Evolutionary conservation across 2,329 filamentous ascomycete genomes (phyloP), one percentile per base, ranked within the genome.

Genomic region (Talaromyces sp.): DNA sequence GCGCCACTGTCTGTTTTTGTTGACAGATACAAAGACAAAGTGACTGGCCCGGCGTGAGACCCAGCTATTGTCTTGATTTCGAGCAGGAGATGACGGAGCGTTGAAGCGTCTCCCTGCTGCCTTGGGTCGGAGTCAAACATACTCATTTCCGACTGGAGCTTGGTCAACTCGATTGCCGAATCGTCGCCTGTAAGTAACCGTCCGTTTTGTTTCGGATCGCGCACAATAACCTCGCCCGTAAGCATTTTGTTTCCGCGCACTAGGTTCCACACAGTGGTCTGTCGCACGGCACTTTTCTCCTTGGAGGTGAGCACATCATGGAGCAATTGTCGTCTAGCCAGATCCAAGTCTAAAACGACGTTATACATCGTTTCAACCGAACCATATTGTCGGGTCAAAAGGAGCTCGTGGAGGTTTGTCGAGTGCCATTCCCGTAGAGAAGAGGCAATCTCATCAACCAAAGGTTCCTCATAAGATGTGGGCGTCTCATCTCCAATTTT

Each of bases 391-490:
- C 92, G 87, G 22, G 88, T 88, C 9, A 99, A 85, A 1, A 99
- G 85, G 27, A 98, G 84, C 75, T 96, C 92, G 79, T 99, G 96
- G 17, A 99, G 84, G 74, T 97, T 96, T 19, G 93, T 97, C 22
- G 95, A 96, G 80, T 99, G 94, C 96, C 95, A 99, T 84, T 99
- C 95, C 71, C 95, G 88, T 68, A 99, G 81, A 75, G 95, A 99
- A 3, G 93, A 97, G 15, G 95, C 93, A 71, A 99, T 98, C 77
- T 99, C 95, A 78, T 99, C 95, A 27, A 99, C 93, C 67, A 99
- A 80, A 2, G 95, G 95, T 76, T 99, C 96, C 9, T 91, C 89
- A 17, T 87, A 84, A 6, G 93, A 97, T 0, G 92, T 96, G 1
- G 93, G 92, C 1, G 93, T 97, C 81, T 99, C 95, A 74, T 99